Base-by-base conservation (phyloP, 495 filamentous ascomycete species). In the Melanomma pulvis-pyrius region DNA sequence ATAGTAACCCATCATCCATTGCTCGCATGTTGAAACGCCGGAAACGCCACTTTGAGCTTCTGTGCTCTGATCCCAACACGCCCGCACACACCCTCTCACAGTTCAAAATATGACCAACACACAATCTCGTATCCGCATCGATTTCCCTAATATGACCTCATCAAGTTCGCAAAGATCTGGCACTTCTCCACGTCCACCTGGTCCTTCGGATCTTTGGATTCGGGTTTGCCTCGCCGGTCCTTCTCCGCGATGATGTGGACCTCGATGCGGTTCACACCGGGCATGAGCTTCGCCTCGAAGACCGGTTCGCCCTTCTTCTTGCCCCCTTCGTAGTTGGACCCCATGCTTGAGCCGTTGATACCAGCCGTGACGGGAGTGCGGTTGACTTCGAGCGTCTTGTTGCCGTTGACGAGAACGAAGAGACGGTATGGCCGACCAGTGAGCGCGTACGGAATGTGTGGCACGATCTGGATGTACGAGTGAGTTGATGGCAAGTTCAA, bases 381-480 rank as follows among this genome's bases (percentile, higher is more conserved):
- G 52, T 69, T 67, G 19, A 68, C 68, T 48, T 71, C 73, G 53
- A 46, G 56, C 30, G 74, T 26, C 19, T 71, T 53, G 24, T 55
- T 68, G 34, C 71, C 69, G 55, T 79, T 84, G 54, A 82, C 76
- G 0, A 81, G 77, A 49, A 91, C 87, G 69, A 90, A 86, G 46
- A 89, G 67, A 66, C 86, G 89, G 71, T 84, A 83, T 60, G 86
- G 82, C 52, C 88, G 83, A 52, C 83, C 79, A 25, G 82, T 77
- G 17, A 86, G 82, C 32, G 79, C 79, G 22, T 82, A 62, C 1
- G 84, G 81, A 32, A 93, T 74, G 8, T 80, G 82, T 0, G 88
- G 87, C 26, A 80, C 79, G 50, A 93, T 80, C 59, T 90, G 87
- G 32, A 93, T 70, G 59, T 84, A 84, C 71, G 82, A 82, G 65